A percentile compares a stretch with the other conserved stretches of the same genome.
phyloP scores from a whole-genome alignment of 495 filamentous ascomycete genomes.

The Lasiosphaeria miniovina region DNA sequence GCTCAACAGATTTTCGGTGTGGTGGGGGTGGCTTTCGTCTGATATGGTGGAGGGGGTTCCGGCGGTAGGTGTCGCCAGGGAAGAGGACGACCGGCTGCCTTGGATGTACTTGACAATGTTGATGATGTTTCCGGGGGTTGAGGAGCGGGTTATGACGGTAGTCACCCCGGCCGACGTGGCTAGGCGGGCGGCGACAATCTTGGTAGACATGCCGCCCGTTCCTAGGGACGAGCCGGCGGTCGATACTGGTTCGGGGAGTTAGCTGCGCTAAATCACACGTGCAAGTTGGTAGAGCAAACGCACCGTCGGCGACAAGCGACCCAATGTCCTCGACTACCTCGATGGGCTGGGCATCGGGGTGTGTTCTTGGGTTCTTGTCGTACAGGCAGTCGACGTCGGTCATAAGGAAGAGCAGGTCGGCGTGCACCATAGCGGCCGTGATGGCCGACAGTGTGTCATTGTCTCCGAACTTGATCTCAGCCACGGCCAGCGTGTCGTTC shows the following conservation, averaged over 20 bases:
- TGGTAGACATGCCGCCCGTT: conserved; percentile 98
- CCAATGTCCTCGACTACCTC: conserved; percentile 89
- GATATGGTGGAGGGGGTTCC: conserved; percentile 10
- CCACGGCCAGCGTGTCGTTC: conserved; percentile 93
- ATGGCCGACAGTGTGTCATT: conserved; percentile 97
- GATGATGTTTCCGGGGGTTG: conserved; percentile 86
- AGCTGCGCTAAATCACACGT: neutral
- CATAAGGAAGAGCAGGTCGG: conserved; percentile 97
- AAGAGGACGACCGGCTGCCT: conserved; percentile 41
- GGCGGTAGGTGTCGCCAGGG: conserved; percentile 19
- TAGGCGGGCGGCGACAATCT: conserved; percentile 90
- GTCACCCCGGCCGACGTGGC: conserved; percentile 95
- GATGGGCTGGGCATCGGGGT: conserved; percentile 83
- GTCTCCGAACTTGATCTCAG: conserved; percentile 99
- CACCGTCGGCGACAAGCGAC: conserved; percentile 77
- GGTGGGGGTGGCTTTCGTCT: conserved; percentile 1
- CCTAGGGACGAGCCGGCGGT: conserved; percentile 83
- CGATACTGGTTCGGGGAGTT: conserved; percentile 56
- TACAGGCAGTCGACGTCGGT: conserved; percentile 98
- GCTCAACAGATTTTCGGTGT: conserved; percentile 32
- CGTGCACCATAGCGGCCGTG: conserved; percentile 94
- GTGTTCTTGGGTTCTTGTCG: conserved; percentile 83
- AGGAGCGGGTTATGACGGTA: conserved; percentile 88
- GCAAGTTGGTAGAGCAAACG: conserved; percentile 6
- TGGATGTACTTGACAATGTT: conserved; percentile 83